A percentile compares a stretch with the other conserved stretches of the same genome.
Evolutionary conservation across 176 grass and related monocot genomes (phyloP).

Genomic region (Thinopyrum elongatum): DNA sequence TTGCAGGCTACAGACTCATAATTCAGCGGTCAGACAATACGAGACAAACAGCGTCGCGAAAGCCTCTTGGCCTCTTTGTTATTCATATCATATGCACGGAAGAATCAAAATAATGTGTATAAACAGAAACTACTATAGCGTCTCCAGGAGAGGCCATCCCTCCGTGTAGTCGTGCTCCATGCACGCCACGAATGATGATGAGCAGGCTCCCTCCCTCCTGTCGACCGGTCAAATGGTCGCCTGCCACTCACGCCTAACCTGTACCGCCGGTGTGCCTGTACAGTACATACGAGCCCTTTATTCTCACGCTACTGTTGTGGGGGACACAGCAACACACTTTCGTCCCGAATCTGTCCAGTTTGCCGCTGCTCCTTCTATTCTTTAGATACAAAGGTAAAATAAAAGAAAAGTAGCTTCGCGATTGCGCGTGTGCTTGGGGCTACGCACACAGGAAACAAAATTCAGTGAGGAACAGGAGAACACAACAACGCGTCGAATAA

Average conservation of each 20-base stretch:
- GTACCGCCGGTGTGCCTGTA: neutral
- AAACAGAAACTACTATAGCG: neutral
- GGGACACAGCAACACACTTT: neutral
- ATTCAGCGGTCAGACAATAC: neutral
- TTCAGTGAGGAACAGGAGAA: neutral
- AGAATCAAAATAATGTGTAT: neutral
- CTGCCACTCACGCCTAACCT: neutral
- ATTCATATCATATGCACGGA: neutral
- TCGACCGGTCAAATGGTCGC: neutral
- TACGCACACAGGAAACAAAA: neutral
- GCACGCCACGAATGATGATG: no score
- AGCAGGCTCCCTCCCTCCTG: neutral
- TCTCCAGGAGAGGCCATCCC: neutral
- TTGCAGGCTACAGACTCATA: no score
- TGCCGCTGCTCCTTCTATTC: neutral
- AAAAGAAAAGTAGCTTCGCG: neutral
- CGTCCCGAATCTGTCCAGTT: neutral
- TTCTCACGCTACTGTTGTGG: neutral
- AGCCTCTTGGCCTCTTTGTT: neutral
- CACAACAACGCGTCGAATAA: slow-evolving; percentile 1
- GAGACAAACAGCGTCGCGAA: neutral
- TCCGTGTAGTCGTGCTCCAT: neutral
- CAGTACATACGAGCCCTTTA: neutral
- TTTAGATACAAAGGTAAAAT: no score
- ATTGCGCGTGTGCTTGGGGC: neutral